Conservation (phyloP, 495 filamentous ascomycete genomes). For the Friedmanniomyces simplex region DNA sequence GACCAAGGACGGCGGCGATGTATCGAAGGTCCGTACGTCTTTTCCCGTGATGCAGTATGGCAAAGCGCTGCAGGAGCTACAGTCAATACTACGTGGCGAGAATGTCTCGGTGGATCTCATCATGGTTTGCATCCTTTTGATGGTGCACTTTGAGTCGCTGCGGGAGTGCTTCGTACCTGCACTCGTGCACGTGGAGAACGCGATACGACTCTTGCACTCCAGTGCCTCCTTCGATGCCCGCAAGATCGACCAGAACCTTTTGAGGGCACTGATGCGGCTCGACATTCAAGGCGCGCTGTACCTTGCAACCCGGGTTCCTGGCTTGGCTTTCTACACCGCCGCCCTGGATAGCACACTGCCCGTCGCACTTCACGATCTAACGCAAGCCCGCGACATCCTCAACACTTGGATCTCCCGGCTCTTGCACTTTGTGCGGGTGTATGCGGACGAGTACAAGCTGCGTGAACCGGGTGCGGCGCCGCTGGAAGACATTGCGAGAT, state of each 20-base stretch:
- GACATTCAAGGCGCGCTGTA: constrained; percentile 12
- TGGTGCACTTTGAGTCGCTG: constrained; percentile 14
- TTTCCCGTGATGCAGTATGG: constrained; percentile 7
- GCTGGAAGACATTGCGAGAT: constrained; percentile 3
- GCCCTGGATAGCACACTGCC: constrained; percentile 2
- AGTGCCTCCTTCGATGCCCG: neutral
- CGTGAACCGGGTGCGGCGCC: neutral
- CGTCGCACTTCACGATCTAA: neutral
- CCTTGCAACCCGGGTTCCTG: constrained; percentile 2
- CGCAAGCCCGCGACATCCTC: constrained; percentile 10
- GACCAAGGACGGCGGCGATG: neutral
- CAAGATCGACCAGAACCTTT: constrained; percentile 6
- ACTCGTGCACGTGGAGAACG: constrained; percentile 8
- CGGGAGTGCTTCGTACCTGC: constrained; percentile 9
- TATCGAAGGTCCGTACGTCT: neutral
- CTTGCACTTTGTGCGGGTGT: constrained; percentile 9
- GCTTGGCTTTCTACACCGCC: constrained; percentile 1
- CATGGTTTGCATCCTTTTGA: constrained; percentile 1
- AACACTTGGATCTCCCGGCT: constrained; percentile 1
- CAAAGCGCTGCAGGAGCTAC: constrained; percentile 7
- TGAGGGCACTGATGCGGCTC: constrained; percentile 7
- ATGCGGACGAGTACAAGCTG: constrained; percentile 7
- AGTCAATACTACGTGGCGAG: neutral
- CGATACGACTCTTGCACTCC: constrained; percentile 5
- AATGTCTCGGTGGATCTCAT: constrained; percentile 4